Base-by-base conservation (phyloP, 768 basidiomycete species). In the Tephrocybe rancida region DNA sequence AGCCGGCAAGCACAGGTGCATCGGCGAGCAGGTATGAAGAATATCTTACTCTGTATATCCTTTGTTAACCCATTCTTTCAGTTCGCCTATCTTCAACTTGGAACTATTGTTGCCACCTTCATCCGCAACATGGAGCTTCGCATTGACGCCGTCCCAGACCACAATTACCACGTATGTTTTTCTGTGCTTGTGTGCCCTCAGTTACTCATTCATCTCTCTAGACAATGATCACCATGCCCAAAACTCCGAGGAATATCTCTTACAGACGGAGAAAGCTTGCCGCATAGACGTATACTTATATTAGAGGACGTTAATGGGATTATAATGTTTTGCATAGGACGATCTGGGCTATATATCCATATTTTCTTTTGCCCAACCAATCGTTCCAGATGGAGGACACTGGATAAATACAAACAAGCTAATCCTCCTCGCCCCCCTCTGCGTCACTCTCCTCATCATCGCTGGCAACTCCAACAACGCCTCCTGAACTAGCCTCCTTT, bases 51-150 rank as follows among this genome's bases (percentile, higher is more conserved):
- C 45, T 47, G 7, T 35, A 21, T 16, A 7, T 27, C 21, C 24
- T 18, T 48, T 41, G 9, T 16, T 21, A 44, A 39, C 41, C 55
- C 25, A 48, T 52, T 10, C 27, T 9, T 30, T 27, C 45, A 94
- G 86, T 98, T 98, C 65, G 97, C 97, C 22, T 95, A 97, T 71
- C 74, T 98, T 57, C 97, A 99, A 73, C 73, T 98, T 9, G 90
- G 93, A 32, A 86, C 87, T 5, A 80, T 98, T 68, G 76, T 98
- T 60, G 70, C 86, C 4, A 90, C 88, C 11, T 66, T 98, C 55
- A 74, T 98, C 44, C 86, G 95, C 47, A 74, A 81, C 52, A 72
- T 92, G 50, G 90, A 93, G 68, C 61, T 98, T 64, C 81, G 77
- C 43, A 76, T 97, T 42, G 86, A 86, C 47, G 67, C 71, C 48